phyloP scores from a whole-genome alignment of 441 rosid genomes.

The Adansonia rubrostipa region DNA sequence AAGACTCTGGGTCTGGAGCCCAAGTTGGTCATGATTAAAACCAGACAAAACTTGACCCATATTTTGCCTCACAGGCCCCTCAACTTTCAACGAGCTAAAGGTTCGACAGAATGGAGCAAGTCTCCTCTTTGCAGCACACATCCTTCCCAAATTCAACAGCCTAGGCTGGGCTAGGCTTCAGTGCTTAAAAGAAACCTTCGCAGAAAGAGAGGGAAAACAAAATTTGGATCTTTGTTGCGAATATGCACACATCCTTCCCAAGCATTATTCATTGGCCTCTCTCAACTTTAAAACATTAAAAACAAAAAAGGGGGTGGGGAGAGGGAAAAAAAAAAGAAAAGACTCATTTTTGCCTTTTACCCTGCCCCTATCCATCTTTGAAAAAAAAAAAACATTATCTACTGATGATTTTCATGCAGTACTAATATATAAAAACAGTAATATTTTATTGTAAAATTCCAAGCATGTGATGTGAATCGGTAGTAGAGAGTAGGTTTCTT shows the following conservation, averaged over 20 bases:
- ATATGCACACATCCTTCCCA: constrained; percentile 27
- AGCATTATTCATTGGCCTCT: constrained; percentile 33
- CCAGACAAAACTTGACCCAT: not conserved
- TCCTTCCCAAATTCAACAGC: constrained; percentile 25
- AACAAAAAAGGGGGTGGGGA: not conserved
- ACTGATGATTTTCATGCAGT: constrained; percentile 68
- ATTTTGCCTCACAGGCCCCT: constrained; percentile 12
- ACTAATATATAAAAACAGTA: constrained; percentile 8
- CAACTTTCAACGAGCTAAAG: constrained; percentile 18
- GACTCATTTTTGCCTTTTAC: constrained; percentile 39
- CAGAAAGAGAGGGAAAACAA: constrained; percentile 22
- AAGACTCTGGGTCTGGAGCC: no score
- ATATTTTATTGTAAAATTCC: constrained; percentile 34
- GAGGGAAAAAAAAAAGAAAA: not conserved
- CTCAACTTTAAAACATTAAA: constrained; percentile 34
- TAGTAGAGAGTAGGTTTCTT: constrained; percentile 19
- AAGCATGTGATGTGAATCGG: constrained; percentile 36
- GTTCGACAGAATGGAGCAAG: no score
- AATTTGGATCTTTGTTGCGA: not conserved
- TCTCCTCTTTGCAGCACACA: no score
- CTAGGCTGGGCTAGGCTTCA: constrained; percentile 43
- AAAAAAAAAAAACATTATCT: constrained; percentile 27
- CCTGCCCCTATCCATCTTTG: constrained; percentile 31
- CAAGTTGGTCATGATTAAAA: no score
- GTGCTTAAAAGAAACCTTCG: constrained; percentile 18